Percentiles rank a stretch among this genome's conserved stretches.
Conservation (phyloP, 2,329 filamentous ascomycete genomes). For the Mycocentrospora acerina region DNA sequence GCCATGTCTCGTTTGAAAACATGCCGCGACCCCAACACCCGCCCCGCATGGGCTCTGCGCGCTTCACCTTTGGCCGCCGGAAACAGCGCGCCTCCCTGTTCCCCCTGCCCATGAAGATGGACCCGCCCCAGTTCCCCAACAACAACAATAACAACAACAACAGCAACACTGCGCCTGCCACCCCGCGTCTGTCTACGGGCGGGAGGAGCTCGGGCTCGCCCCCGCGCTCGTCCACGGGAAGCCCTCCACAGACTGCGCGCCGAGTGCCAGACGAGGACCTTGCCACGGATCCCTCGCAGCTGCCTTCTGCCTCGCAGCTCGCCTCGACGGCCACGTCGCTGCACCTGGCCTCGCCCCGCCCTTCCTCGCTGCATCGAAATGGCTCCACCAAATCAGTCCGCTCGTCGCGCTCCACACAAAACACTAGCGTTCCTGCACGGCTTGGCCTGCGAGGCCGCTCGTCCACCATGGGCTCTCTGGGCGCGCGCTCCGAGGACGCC, state of each 20-base stretch:
- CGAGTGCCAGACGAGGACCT: conserved; percentile 30
- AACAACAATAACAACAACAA: no score
- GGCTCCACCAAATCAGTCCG: conserved; percentile 65
- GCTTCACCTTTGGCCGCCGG: conserved; percentile 74
- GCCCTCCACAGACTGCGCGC: conserved; percentile 40
- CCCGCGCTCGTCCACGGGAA: conserved; percentile 38
- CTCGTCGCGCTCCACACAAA: conserved; percentile 62
- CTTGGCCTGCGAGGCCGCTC: conserved; percentile 72
- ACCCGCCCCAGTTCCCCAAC: conserved; percentile 49
- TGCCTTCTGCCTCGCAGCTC: conserved; percentile 56
- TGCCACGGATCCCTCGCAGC: conserved; percentile 33
- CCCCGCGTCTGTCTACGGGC: conserved; percentile 46
- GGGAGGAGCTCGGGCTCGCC: conserved; percentile 38
- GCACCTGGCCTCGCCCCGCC: conserved; percentile 48
- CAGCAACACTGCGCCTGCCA: conserved; percentile 49
- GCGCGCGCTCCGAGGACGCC: conserved; percentile 70
- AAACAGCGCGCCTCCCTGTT: conserved; percentile 74
- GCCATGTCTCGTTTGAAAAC: conserved; percentile 40
- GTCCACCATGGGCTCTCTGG: conserved; percentile 84
- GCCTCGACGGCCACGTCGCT: conserved; percentile 52
- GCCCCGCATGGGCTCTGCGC: conserved; percentile 63
- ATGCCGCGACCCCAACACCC: conserved; percentile 50
- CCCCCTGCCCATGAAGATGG: conserved; percentile 77
- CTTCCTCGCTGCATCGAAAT: conserved; percentile 56
- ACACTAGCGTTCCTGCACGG: conserved; percentile 59